Evolutionary conservation across 768 basidiomycete genomes (phyloP).

Genomic region (Lactarius akahatsu): DNA sequence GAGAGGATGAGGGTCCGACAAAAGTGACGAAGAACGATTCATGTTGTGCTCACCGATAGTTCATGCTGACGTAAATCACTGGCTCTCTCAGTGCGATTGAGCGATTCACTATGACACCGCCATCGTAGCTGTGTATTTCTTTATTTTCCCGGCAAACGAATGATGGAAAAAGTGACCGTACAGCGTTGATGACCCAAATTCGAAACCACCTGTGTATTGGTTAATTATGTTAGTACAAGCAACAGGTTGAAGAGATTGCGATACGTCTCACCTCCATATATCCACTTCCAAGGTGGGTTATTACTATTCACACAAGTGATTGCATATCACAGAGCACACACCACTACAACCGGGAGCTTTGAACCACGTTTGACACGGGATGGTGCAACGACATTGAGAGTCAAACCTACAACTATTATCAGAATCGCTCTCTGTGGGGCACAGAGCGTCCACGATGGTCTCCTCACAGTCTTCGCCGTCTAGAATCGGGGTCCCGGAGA

Average conservation of each 20-base stretch:
- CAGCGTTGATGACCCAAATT: not conserved
- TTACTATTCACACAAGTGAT: not conserved
- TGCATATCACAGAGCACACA: slow-evolving; percentile 12
- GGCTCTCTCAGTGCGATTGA: slow-evolving; percentile 31
- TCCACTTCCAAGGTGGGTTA: slow-evolving; percentile 24
- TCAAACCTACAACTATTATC: slow-evolving; percentile 23
- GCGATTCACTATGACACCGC: slow-evolving; percentile 27
- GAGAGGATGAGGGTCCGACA: not conserved
- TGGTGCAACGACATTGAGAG: slow-evolving; percentile 31
- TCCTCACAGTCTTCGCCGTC: slow-evolving; percentile 30
- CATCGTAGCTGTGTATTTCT: slow-evolving; percentile 4
- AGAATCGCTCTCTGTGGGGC: not conserved
- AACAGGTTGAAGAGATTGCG: not conserved
- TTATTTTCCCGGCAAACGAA: not conserved
- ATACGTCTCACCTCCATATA: slow-evolving; percentile 28
- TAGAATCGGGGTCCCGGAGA: not conserved
- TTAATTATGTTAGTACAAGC: not conserved
- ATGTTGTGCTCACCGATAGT: slow-evolving; percentile 30
- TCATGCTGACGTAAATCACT: slow-evolving; percentile 33
- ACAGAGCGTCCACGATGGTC: not conserved
- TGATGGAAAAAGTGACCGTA: not conserved
- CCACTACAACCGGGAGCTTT: slow-evolving; percentile 32
- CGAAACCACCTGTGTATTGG: slow-evolving; percentile 2
- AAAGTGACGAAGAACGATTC: not conserved
- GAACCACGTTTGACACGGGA: not conserved